These are phyloP conservation scores for Ophiosphaerella korrae DNA, from an alignment of 2,329 filamentous ascomycete genomes.

Conservation along the genomic window DNA sequence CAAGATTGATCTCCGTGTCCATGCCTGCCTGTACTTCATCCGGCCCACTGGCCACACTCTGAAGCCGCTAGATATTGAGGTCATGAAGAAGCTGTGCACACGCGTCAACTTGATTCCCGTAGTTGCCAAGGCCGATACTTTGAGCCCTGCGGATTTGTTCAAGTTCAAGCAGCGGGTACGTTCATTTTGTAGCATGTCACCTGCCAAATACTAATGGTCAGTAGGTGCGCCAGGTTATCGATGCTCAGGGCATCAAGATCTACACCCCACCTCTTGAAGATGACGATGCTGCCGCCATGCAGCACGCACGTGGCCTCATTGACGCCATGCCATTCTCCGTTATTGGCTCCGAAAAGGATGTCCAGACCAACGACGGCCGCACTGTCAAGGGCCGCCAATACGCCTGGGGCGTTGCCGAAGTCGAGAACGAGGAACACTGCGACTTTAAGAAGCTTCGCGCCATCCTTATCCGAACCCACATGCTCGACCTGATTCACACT, in stretches of 20 bases:
- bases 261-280: constrained; percentile 98
- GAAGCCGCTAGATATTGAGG: constrained; percentile 98
- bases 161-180: constrained; percentile 94
- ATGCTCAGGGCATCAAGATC: constrained; percentile 99
- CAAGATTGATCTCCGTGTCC: constrained; percentile 99
- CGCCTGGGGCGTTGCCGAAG: constrained; percentile 98
- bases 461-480: constrained; percentile 98
- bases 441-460: constrained; percentile 99
- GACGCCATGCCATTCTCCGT: constrained; percentile 98
- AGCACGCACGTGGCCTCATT: constrained; percentile 93
- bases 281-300: constrained; percentile 93
- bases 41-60: constrained; percentile 96
- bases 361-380: constrained; percentile 92
- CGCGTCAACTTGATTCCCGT: constrained; percentile 98
- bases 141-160: constrained; percentile 88
- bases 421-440: constrained; percentile 99
- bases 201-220: constrained; percentile 17
- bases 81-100: constrained; percentile 98
- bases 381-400: constrained; percentile 99
- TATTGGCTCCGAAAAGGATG: constrained; percentile 98
- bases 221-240: constrained; percentile 91
- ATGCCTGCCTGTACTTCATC: constrained; percentile 99
- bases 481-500: constrained; percentile 99
- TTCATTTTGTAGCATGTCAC: constrained; percentile 13
- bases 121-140: constrained; percentile 96